These are phyloP conservation scores for Phytophthora syringae DNA, from an alignment of 352 stramenopile species.

Conservation along the genomic window DNA sequence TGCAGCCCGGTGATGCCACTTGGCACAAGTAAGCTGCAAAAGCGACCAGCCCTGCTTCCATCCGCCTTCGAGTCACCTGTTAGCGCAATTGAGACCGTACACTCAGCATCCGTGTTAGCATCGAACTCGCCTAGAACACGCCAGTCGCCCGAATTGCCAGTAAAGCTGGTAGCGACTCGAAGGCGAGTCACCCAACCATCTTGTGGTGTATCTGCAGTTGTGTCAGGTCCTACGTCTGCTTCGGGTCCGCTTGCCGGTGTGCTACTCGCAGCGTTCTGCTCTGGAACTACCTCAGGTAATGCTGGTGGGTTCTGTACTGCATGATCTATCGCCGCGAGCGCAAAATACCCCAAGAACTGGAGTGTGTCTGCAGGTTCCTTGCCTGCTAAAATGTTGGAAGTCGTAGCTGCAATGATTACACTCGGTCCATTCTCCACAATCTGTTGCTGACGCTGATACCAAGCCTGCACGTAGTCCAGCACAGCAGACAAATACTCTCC, in stretches of 20 bases:
- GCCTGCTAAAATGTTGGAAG: constrained; percentile 79
- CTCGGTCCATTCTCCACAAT: constrained; percentile 13
- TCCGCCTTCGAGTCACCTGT: constrained; percentile 18
- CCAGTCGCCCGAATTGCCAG: constrained; percentile 58
- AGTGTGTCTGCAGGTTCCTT: constrained; percentile 82
- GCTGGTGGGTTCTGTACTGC: constrained; percentile 37
- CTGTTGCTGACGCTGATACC: constrained; percentile 45
- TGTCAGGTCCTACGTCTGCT: constrained; percentile 7
- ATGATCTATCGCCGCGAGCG: constrained; percentile 63
- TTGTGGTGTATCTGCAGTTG: constrained; percentile 7
- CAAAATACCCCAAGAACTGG: constrained; percentile 76
- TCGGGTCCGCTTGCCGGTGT: constrained; percentile 1
- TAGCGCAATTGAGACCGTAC: constrained; percentile 44
- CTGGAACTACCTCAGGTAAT: background rate
- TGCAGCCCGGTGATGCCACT: constrained; percentile 65
- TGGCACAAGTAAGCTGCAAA: constrained; percentile 69
- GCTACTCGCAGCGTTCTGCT: background rate
- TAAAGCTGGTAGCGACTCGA: constrained; percentile 64
- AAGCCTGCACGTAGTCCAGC: constrained; percentile 74
- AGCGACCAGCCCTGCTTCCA: constrained; percentile 47
- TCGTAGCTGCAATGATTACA: constrained; percentile 71
- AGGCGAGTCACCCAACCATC: constrained; percentile 71
- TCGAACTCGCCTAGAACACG: constrained; percentile 64
- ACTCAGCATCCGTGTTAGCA: constrained; percentile 50
- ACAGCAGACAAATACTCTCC: constrained; percentile 79